Conservation (phyloP, 805 yeast genomes). For the Deakozyma indianensis region DNA sequence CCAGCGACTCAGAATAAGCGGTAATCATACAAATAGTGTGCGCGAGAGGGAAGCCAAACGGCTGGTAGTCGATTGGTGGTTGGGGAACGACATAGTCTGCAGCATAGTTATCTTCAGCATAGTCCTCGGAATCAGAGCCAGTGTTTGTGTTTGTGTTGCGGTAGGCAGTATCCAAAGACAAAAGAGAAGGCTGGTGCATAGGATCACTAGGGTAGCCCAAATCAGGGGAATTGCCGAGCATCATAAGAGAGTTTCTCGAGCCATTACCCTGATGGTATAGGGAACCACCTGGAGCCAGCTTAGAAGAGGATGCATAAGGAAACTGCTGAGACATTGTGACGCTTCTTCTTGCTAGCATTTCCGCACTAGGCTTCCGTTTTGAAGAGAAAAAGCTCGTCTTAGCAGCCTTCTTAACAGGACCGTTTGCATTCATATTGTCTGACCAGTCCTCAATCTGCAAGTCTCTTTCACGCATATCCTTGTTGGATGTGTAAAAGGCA, state of each 20-base stretch:
- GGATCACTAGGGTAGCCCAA: not conserved
- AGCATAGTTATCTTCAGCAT: constrained; percentile 2
- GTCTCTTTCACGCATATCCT: constrained; percentile 45
- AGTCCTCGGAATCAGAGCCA: constrained; percentile 4
- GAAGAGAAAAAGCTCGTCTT: not conserved
- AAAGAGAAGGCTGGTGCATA: constrained; percentile 6
- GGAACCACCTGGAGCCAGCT: constrained; percentile 20
- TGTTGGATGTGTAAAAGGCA: constrained; percentile 45
- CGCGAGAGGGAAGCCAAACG: constrained; percentile 66
- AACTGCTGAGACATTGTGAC: constrained; percentile 21
- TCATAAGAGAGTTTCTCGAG: constrained; percentile 5
- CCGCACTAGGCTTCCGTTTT: not conserved
- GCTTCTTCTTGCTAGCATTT: constrained; percentile 5
- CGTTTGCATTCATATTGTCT: constrained; percentile 34
- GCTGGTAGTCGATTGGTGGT: constrained; percentile 81
- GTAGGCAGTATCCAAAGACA: constrained; percentile 3
- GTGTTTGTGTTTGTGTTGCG: constrained; percentile 3
- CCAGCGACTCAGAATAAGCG: constrained; percentile 87
- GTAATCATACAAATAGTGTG: constrained; percentile 71
- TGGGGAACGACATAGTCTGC: constrained; percentile 70
- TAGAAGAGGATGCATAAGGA: constrained; percentile 17
- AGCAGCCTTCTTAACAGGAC: constrained; percentile 8
- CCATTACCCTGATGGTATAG: constrained; percentile 12
- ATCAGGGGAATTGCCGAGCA: constrained; percentile 7
- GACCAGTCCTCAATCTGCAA: constrained; percentile 77